A percentile compares a stretch with the other conserved stretches of the same genome.
Evolutionary conservation across 495 filamentous ascomycete genomes (phyloP).

Genomic region (Neurospora sp.): DNA sequence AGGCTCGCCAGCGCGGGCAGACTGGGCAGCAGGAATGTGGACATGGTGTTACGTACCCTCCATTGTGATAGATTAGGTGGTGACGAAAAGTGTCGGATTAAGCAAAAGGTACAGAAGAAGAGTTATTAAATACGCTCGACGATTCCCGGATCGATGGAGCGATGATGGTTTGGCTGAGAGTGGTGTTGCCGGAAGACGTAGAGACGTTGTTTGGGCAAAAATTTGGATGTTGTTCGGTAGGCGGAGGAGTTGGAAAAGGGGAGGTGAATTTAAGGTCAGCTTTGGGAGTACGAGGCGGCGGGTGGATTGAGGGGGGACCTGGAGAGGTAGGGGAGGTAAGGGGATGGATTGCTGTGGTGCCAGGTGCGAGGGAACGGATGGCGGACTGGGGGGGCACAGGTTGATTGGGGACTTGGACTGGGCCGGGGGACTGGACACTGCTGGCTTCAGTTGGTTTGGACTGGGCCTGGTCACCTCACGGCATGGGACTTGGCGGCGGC

Average conservation of each 20-base stretch:
- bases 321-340: slow-evolving; percentile 17
- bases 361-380: not conserved
- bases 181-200: not conserved
- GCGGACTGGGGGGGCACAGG: not conserved
- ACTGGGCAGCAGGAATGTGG: slow-evolving; percentile 6
- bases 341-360: slow-evolving; percentile 10
- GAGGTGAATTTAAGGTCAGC: slow-evolving; percentile 44
- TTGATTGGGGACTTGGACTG: not conserved
- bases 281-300: slow-evolving; percentile 19
- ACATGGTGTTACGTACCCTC: slow-evolving; percentile 33
- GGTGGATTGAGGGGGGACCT: slow-evolving; percentile 14
- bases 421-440: not conserved
- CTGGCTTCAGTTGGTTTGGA: not conserved
- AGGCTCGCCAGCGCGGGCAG: not conserved
- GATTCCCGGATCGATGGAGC: slow-evolving; percentile 36
- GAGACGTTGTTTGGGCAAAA: slow-evolving; percentile 28
- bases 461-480: not conserved
- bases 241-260: slow-evolving; percentile 35
- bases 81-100: slow-evolving; percentile 23
- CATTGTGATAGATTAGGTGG: slow-evolving; percentile 42
- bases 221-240: slow-evolving; percentile 21
- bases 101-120: slow-evolving; percentile 22
- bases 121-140: slow-evolving; percentile 30
- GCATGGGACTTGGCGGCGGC: not conserved
- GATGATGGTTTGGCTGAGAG: slow-evolving; percentile 23